Evolutionary conservation across 805 yeast species (phyloP).

Genomic region (Ascoidea tarda): DNA sequence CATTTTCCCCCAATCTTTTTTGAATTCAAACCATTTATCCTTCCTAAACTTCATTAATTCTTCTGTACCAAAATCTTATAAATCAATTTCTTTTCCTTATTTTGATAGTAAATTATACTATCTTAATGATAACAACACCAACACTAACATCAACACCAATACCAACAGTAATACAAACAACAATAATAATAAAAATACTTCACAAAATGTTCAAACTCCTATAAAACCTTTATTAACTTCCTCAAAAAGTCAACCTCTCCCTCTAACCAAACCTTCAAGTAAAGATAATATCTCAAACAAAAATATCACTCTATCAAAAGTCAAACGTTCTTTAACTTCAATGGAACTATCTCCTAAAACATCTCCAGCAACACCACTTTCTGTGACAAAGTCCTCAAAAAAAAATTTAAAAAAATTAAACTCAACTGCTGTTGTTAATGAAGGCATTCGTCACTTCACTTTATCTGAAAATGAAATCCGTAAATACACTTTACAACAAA

Average conservation of each 20-base stretch:
- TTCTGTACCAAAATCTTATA: neutral
- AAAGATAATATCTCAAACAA: neutral
- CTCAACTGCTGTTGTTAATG: slow-evolving; percentile 10
- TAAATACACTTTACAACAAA: slow-evolving; percentile 40
- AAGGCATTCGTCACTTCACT: slow-evolving; percentile 34
- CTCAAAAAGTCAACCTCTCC: slow-evolving; percentile 33
- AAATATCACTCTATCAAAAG: no score
- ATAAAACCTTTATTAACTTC: slow-evolving; percentile 19
- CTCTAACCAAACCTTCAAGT: slow-evolving; percentile 9
- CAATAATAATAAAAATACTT: slow-evolving; percentile 18
- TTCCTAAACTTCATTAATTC: slow-evolving; percentile 29
- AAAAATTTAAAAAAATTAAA: slow-evolving; percentile 10
- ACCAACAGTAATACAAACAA: neutral
- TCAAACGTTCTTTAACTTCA: neutral
- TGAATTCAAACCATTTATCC: slow-evolving; percentile 23
- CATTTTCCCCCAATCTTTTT: slow-evolving; percentile 34
- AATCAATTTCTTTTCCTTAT: neutral
- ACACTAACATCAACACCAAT: neutral
- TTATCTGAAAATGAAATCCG: slow-evolving; percentile 44
- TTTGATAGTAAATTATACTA: neutral
- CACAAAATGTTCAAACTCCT: neutral
- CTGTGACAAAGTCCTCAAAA: slow-evolving; percentile 7
- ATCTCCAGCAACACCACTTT: slow-evolving; percentile 5
- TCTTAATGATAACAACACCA: no score
- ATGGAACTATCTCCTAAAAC: slow-evolving; percentile 6